Percentiles rank a stretch among this genome's conserved stretches.
phyloP scores from a whole-genome alignment of 257 asterid species.

The Datura wrightii region DNA sequence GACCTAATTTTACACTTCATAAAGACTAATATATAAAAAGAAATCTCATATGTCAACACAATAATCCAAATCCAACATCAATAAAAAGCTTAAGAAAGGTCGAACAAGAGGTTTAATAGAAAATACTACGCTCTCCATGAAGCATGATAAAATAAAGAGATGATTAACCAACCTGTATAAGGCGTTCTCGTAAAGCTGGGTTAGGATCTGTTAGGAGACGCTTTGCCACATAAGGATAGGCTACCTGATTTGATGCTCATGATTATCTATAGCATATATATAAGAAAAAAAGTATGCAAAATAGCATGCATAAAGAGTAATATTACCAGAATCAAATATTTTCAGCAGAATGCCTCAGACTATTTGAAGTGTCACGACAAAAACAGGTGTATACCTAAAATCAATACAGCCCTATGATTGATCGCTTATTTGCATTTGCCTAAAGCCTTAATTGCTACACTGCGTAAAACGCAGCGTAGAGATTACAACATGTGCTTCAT shows the following conservation, averaged over 20 bases:
- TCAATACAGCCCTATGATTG: background rate
- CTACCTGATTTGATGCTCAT: conserved; percentile 64
- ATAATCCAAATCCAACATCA: background rate
- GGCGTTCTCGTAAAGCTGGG: conserved; percentile 96
- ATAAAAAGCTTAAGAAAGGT: background rate
- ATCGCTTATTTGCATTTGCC: background rate
- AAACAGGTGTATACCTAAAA: background rate
- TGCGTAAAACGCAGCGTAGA: background rate
- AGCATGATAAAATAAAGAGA: background rate
- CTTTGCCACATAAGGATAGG: conserved; percentile 98
- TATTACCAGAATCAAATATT: conserved; percentile 2
- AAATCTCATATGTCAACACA: background rate
- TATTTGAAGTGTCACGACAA: background rate
- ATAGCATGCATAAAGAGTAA: conserved; percentile 22
- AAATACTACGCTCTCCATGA: background rate
- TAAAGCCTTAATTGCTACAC: background rate
- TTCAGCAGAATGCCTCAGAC: background rate
- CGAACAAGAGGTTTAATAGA: background rate
- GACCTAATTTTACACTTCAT: conserved; percentile 10
- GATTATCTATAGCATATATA: conserved; percentile 2
- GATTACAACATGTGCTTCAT: background rate
- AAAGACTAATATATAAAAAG: background rate
- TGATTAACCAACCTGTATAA: conserved; percentile 74
- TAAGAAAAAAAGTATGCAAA: background rate
- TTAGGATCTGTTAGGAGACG: conserved; percentile 98